These are phyloP conservation scores for Basidiobolus meristosporus DNA, from an alignment of 371 early-diverging fungal species.

Conservation along the genomic window DNA sequence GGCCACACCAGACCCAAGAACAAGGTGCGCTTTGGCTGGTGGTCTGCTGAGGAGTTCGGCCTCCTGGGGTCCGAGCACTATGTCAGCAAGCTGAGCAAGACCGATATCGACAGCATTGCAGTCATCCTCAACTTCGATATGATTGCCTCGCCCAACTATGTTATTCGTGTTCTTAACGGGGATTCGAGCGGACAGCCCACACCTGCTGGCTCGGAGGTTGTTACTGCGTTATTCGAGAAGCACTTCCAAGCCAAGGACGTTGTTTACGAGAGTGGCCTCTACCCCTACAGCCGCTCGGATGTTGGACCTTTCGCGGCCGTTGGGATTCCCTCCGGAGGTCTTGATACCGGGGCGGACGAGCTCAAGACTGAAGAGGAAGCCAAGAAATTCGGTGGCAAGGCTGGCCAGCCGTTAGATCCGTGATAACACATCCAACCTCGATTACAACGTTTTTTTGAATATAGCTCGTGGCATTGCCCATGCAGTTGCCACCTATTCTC, in stretches of 20 bases:
- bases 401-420: slow-evolving; percentile 25
- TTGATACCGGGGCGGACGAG: slow-evolving; percentile 29
- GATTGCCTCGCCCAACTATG: slow-evolving; percentile 42
- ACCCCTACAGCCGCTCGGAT: not conserved
- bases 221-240: slow-evolving; percentile 23
- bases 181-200: slow-evolving; percentile 5
- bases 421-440: slow-evolving; percentile 1
- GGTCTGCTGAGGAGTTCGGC: slow-evolving; percentile 45
- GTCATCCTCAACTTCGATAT: slow-evolving; percentile 41
- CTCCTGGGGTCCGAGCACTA: slow-evolving; percentile 33
- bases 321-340: slow-evolving; percentile 34
- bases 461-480: too few relatives aligned
- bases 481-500: too few relatives aligned
- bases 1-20: slow-evolving; percentile 10
- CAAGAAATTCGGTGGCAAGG: slow-evolving; percentile 25
- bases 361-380: slow-evolving; percentile 25
- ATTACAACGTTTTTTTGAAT: too few relatives aligned
- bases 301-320: not conserved
- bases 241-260: slow-evolving; percentile 15
- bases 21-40: slow-evolving; percentile 36
- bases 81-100: slow-evolving; percentile 7
- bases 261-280: not conserved
- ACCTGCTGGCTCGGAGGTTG: slow-evolving; percentile 5
- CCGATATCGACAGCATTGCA: slow-evolving; percentile 15
- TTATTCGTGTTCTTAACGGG: slow-evolving; percentile 17